Conservation (phyloP, 768 basidiomycete genomes). For the Tylopilus sp. region DNA sequence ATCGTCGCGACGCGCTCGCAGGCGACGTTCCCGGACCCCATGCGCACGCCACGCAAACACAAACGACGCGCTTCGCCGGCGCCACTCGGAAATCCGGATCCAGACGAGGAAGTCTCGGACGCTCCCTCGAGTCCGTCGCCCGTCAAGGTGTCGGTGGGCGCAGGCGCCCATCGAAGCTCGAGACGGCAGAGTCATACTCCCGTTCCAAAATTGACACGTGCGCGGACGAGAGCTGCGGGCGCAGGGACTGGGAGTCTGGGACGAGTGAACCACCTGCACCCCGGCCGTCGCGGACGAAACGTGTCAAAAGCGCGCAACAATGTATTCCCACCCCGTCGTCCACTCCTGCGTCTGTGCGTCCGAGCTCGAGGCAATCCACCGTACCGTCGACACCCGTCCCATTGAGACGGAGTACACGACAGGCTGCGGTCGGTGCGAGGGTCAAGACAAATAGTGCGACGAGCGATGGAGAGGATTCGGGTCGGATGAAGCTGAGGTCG, state of each 20-base stretch:
- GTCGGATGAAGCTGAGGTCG: constrained; percentile 19
- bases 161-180: neutral
- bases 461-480: constrained; percentile 7
- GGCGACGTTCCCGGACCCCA: constrained; percentile 20
- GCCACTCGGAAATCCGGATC: neutral
- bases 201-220: constrained; percentile 7
- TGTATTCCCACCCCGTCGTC: constrained; percentile 27
- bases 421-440: constrained; percentile 20
- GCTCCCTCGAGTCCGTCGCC: constrained; percentile 31
- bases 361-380: constrained; percentile 8
- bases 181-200: neutral
- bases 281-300: constrained; percentile 12
- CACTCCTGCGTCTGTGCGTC: constrained; percentile 11
- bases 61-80: constrained; percentile 13
- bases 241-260: no score
- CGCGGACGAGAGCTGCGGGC: constrained; percentile 11
- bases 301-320: constrained; percentile 16
- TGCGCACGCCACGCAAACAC: constrained; percentile 33
- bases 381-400: constrained; percentile 18
- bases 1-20: constrained; percentile 8
- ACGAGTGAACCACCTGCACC: neutral
- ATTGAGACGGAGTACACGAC: constrained; percentile 26
- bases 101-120: constrained; percentile 8
- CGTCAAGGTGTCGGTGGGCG: constrained; percentile 23
- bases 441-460: neutral